Conservation (phyloP, 192 early-diverging fungal genomes). For the Glomus cerebriforme region DNA sequence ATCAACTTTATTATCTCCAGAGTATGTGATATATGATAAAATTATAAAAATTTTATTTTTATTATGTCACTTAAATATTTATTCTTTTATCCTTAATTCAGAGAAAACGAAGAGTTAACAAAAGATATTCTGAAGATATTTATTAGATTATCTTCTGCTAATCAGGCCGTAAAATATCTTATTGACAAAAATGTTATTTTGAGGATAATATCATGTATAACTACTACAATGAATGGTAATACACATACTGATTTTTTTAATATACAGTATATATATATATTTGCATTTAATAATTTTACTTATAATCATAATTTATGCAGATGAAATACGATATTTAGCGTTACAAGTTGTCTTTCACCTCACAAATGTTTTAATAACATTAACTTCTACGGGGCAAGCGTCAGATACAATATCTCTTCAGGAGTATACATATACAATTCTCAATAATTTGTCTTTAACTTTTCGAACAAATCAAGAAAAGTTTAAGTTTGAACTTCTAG, state of each 20-base stretch:
- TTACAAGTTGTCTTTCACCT: conserved; percentile 26
- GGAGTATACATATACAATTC: conserved; percentile 13
- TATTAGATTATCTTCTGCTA: conserved; percentile 31
- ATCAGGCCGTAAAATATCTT: conserved; percentile 36
- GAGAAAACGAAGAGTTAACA: conserved; percentile 38
- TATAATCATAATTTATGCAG: conserved; percentile 23
- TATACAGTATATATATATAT: neutral
- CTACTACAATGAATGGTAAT: conserved; percentile 35
- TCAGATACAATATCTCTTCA: neutral
- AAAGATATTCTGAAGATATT: conserved; percentile 43
- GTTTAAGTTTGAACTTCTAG: conserved; percentile 40
- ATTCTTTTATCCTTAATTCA: conserved; percentile 1
- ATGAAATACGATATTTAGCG: conserved; percentile 33
- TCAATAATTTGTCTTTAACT: conserved; percentile 30
- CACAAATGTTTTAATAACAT: conserved; percentile 19
- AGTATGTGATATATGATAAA: conserved; percentile 28
- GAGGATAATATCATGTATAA: conserved; percentile 35
- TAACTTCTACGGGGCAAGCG: neutral
- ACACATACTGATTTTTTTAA: neutral
- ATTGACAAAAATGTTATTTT: conserved; percentile 36
- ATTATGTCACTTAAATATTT: neutral
- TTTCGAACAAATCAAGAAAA: conserved; percentile 37
- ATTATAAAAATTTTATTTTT: no score
- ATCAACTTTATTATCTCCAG: conserved; percentile 35
- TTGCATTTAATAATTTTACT: neutral